phyloP scores from a whole-genome alignment of 768 basidiomycete species.

The Naganishia vaughanmartiniae region DNA sequence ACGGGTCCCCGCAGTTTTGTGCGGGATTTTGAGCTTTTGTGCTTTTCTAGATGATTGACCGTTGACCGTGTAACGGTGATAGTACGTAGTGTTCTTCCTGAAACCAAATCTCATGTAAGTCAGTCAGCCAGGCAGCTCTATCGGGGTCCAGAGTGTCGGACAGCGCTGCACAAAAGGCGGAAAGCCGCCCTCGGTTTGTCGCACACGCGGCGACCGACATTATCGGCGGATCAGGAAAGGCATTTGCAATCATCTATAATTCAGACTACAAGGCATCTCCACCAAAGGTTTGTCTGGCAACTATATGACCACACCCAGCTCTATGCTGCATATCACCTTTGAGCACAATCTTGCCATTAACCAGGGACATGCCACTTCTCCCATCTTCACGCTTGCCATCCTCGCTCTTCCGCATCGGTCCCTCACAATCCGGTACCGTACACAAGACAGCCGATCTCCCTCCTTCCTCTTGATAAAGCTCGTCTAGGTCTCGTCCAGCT shows the following conservation, averaged over 20 bases:
- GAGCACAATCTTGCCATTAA: constrained; percentile 27
- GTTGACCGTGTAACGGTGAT: too few species aligned
- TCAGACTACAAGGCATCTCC: constrained; percentile 12
- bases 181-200: too few species aligned
- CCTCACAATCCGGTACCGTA: constrained; percentile 49
- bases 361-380: constrained; percentile 43
- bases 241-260: background rate
- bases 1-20: background rate
- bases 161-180: too few species aligned
- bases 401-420: constrained; percentile 44
- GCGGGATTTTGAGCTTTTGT: too few species aligned
- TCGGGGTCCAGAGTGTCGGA: too few species aligned
- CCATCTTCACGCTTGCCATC: constrained; percentile 49
- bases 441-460: constrained; percentile 38
- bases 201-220: too few species aligned
- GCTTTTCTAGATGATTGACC: too few species aligned
- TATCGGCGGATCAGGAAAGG: too few species aligned
- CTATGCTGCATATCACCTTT: constrained; percentile 36
- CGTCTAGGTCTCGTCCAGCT: constrained; percentile 6
- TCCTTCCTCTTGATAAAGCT: constrained; percentile 6
- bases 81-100: too few species aligned
- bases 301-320: constrained; percentile 46
- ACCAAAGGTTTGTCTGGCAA: constrained; percentile 15
- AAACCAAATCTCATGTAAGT: too few species aligned
- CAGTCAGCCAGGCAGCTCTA: too few species aligned